These are phyloP conservation scores for Kregervanrija delftensis DNA, from an alignment of 805 yeast genomes.

Conservation along the genomic window DNA sequence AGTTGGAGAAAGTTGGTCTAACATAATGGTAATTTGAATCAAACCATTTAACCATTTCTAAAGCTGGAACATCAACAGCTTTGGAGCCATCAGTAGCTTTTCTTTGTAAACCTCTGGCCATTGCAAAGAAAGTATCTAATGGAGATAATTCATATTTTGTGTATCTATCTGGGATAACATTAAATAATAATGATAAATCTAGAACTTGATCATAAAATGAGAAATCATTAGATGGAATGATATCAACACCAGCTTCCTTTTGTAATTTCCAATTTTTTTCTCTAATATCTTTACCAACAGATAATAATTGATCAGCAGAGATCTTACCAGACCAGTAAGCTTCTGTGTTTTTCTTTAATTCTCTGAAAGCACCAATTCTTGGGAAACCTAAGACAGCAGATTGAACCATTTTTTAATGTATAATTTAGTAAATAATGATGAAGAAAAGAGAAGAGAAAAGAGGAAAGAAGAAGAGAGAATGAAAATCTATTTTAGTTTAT, in stretches of 20 bases:
- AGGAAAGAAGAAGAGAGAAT: neutral
- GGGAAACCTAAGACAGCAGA: slow-evolving; percentile 99
- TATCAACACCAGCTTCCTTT: slow-evolving; percentile 93
- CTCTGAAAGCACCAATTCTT: slow-evolving; percentile 99
- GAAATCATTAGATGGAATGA: slow-evolving; percentile 96
- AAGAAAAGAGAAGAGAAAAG: neutral
- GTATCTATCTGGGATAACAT: slow-evolving; percentile 96
- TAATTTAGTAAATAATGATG: slow-evolving; percentile 3
- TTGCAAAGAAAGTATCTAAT: slow-evolving; percentile 91
- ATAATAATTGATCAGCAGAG: slow-evolving; percentile 75
- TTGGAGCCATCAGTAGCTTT: slow-evolving; percentile 79
- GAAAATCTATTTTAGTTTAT: too few relatives aligned
- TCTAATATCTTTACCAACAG: slow-evolving; percentile 93
- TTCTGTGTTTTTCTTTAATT: slow-evolving; percentile 97
- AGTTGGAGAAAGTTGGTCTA: slow-evolving; percentile 96
- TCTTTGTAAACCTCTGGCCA: slow-evolving; percentile 99
- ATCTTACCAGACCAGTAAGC: slow-evolving; percentile 98
- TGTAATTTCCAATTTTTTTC: slow-evolving; percentile 97
- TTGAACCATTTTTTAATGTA: slow-evolving; percentile 67
- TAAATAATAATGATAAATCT: slow-evolving; percentile 87
- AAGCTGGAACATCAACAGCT: slow-evolving; percentile 97
- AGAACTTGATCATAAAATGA: slow-evolving; percentile 97
- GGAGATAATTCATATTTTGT: slow-evolving; percentile 82
- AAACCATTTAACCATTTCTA: slow-evolving; percentile 99
- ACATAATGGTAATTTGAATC: slow-evolving; percentile 99